Percentiles rank a stretch among this genome's conserved stretches.
Conservation (phyloP, 23 red algal species). For the Cyanidioschyzon merolae region DNA sequence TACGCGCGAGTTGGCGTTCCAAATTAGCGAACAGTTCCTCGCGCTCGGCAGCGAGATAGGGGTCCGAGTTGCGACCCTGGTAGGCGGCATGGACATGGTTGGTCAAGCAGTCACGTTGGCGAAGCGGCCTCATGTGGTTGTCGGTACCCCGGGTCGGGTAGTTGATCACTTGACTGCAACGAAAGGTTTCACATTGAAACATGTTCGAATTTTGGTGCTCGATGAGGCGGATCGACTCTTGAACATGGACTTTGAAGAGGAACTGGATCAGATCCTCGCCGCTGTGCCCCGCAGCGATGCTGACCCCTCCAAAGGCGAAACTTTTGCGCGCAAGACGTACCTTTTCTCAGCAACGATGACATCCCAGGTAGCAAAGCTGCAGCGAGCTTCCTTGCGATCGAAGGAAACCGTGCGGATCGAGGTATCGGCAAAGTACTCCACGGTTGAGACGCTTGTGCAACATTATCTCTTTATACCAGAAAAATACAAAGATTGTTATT, state of each 20-base stretch:
- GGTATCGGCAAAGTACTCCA: conserved; percentile 77
- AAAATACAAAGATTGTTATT: conserved; percentile 95
- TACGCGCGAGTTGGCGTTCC: conserved; percentile 88
- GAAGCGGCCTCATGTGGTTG: conserved; percentile 92
- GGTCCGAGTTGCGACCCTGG: conserved; percentile 38
- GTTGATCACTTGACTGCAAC: conserved; percentile 96
- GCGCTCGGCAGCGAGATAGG: conserved; percentile 68
- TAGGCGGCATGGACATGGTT: conserved; percentile 85
- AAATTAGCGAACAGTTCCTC: conserved; percentile 82
- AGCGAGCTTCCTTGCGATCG: conserved; percentile 49
- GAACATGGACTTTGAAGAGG: conserved; percentile 96
- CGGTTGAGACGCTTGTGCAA: conserved; percentile 83
- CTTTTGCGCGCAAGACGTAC: conserved; percentile 27
- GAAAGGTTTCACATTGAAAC: conserved; percentile 71
- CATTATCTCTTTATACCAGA: conserved; percentile 88
- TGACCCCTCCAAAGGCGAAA: background rate
- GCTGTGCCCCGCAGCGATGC: conserved; percentile 32
- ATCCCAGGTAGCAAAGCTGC: conserved; percentile 80
- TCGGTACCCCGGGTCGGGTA: conserved; percentile 83
- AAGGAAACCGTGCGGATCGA: conserved; percentile 65
- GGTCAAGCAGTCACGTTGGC: conserved; percentile 88
- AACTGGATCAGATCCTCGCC: conserved; percentile 72
- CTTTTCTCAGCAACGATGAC: conserved; percentile 99
- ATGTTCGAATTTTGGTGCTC: conserved; percentile 61
- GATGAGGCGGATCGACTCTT: conserved; percentile 97